A percentile compares a stretch with the other conserved stretches of the same genome.
Evolutionary conservation across 192 early-diverging fungal genomes (phyloP).

Genomic region (Podila minutissima): DNA sequence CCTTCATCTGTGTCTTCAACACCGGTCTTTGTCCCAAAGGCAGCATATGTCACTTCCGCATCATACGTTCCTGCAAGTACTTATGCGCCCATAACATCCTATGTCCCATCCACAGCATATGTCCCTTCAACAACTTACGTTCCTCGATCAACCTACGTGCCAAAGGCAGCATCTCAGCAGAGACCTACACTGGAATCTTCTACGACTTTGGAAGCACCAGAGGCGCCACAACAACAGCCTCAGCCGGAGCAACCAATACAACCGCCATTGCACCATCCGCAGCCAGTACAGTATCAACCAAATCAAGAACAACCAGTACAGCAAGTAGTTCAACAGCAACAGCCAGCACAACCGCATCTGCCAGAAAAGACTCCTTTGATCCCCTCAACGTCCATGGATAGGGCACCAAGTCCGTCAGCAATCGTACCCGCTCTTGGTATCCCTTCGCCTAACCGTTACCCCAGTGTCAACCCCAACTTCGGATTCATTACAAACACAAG

Average conservation of each 20-base stretch:
- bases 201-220: neutral
- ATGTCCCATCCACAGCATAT: slow-evolving; percentile 15
- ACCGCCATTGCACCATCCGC: neutral
- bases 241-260: slow-evolving; percentile 1
- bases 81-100: neutral
- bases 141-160: slow-evolving; percentile 10
- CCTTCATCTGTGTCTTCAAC: slow-evolving; percentile 2
- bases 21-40: neutral
- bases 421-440: slow-evolving; percentile 16
- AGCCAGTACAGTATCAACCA: slow-evolving; percentile 2
- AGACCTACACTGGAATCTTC: neutral
- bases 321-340: slow-evolving; percentile 6
- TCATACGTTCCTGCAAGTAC: neutral
- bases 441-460: slow-evolving; percentile 13
- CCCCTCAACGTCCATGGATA: too few relatives aligned
- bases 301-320: neutral
- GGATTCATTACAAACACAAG: slow-evolving; percentile 1
- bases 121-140: slow-evolving; percentile 19
- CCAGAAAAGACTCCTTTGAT: neutral
- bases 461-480: neutral
- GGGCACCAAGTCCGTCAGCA: slow-evolving; percentile 17
- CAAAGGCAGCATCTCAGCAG: slow-evolving; percentile 1
- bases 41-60: slow-evolving; percentile 4
- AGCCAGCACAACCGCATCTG: neutral
- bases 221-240: neutral